Evolutionary conservation across 768 basidiomycete species (phyloP), one percentile per base, ranked within the genome.

Genomic region (Megacollybia marginata): DNA sequence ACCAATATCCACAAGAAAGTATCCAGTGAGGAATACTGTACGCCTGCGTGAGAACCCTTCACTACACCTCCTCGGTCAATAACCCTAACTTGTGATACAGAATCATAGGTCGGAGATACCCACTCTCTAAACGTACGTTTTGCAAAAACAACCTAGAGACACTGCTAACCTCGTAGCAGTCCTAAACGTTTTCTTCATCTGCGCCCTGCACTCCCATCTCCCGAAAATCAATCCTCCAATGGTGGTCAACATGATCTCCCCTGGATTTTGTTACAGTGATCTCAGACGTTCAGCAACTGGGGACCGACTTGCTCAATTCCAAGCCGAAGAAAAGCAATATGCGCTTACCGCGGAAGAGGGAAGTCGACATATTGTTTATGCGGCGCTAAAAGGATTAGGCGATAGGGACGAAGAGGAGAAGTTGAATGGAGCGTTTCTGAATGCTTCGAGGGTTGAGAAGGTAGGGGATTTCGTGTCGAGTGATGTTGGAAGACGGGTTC

Each of bases 381-480:
- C n/a, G n/a, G n/a, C n/a, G n/a, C n/a, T n/a, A n/a, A n/a, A n/a
- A n/a, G n/a, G n/a, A n/a, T n/a, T n/a, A n/a, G n/a, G n/a, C n/a
- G n/a, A n/a, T n/a, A n/a, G n/a, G n/a, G n/a, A n/a, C n/a, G n/a
- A n/a, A n/a, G n/a, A n/a, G n/a, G n/a, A n/a, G n/a, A n/a, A n/a
- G n/a, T n/a, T n/a, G n/a, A n/a, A n/a, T n/a, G n/a, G n/a, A n/a
- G n/a, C n/a, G n/a, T n/a, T n/a, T n/a, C n/a, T n/a, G n/a, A n/a
- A n/a, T n/a, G n/a, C n/a, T n/a, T n/a, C n/a, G n/a, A n/a, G n/a
- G n/a, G n/a, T n/a, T n/a, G n/a, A n/a, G 1, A 62, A 68, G 48
- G 56, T 64, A 16, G 58, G 66, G 32, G 67, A 71, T 48, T 68
- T 62, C 32, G 59, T 66, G 38, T 36, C 66, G 1, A 62, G 63